Evolutionary conservation across 306 rosid species (phyloP).

Genomic region (Urtica urens): DNA sequence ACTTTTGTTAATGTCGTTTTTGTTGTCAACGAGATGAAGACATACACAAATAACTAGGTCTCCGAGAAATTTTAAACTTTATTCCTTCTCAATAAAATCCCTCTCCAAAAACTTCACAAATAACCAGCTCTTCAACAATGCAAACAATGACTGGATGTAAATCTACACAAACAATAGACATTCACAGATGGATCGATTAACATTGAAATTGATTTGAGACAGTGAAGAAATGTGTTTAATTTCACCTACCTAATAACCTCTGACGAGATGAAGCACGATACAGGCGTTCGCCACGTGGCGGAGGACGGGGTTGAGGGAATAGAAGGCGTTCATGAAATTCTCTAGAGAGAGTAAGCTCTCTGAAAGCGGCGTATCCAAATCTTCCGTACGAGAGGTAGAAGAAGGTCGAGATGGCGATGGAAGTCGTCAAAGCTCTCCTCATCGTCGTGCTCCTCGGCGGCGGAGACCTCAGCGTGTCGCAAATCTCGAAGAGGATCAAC

Average conservation of each 20-base stretch:
- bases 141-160: conserved; percentile 56
- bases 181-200: no score
- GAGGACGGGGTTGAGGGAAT: conserved; percentile 70
- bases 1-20: no score
- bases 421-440: conserved; percentile 54
- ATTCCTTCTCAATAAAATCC: no score
- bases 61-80: no score
- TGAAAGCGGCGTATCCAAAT: conserved; percentile 75
- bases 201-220: background rate
- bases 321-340: conserved; percentile 61
- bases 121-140: conserved; percentile 44
- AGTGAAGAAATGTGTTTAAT: background rate
- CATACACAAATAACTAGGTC: no score
- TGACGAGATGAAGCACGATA: conserved; percentile 65
- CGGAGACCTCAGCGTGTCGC: conserved; percentile 69
- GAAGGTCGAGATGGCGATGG: conserved; percentile 35
- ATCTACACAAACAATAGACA: conserved; percentile 26
- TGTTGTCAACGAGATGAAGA: no score
- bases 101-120: conserved; percentile 20
- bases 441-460: conserved; percentile 62
- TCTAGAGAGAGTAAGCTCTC: conserved; percentile 53
- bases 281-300: conserved; percentile 58
- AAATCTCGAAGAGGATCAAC: conserved; percentile 44
- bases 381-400: conserved; percentile 65
- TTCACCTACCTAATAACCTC: conserved; percentile 87